phyloP scores from a whole-genome alignment of 78 protist genomes.

The Dictyostelium capitatum region DNA sequence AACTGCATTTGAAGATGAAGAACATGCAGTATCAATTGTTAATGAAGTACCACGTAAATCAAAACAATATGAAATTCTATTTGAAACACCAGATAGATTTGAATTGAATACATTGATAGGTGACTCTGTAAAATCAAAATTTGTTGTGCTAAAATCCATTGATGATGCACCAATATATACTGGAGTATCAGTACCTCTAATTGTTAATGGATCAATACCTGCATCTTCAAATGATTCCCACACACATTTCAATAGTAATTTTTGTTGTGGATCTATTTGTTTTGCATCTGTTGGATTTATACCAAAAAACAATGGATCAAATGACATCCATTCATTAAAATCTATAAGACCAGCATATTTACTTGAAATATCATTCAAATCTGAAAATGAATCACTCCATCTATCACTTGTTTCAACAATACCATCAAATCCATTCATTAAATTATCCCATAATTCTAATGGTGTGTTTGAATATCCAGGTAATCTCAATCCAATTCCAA shows the following conservation, averaged over 20 bases:
- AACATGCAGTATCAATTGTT: too few relatives aligned
- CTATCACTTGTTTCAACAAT: constrained; percentile 11
- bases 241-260: not conserved
- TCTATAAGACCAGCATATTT: constrained; percentile 33
- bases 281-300: constrained; percentile 37
- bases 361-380: constrained; percentile 10
- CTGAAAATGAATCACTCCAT: not conserved
- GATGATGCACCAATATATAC: constrained; percentile 6
- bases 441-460: constrained; percentile 42
- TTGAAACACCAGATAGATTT: too few relatives aligned
- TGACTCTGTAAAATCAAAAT: too few relatives aligned
- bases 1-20: too few relatives aligned
- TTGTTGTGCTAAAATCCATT: not conserved
- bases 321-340: not conserved
- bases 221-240: constrained; percentile 42
- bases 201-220: not conserved
- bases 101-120: too few relatives aligned
- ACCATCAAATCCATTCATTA: constrained; percentile 3
- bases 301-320: constrained; percentile 12
- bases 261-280: not conserved
- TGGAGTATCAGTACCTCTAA: not conserved
- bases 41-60: too few relatives aligned
- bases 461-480: not conserved
- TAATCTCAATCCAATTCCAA: constrained; percentile 3
- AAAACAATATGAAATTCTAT: too few relatives aligned